Base-by-base conservation (phyloP, 2,329 filamentous ascomycete genomes). In the Didymella lethalis region DNA sequence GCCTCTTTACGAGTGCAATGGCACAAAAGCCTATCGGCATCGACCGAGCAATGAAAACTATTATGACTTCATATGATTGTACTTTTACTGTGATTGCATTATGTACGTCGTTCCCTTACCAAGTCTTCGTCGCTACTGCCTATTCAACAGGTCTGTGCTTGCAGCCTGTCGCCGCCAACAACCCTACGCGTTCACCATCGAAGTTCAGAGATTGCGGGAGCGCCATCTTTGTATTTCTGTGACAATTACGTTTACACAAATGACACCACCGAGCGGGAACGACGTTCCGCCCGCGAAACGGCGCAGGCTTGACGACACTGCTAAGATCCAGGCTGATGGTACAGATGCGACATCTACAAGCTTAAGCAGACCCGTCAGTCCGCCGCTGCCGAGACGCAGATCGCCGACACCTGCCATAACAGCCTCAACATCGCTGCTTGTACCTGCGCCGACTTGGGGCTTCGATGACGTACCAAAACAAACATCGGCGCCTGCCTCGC, bases 331-430 rank as follows among this genome's bases (percentile, higher is more conserved):
- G 23, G 28, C 32, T 29, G 38, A 41, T 6, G 25, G 6, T 31
- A 57, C 46, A 44, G 62, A 16, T 44, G 48, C n/a, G 16, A 45
- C 34, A 40, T 47, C 34, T n/a, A 56, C 8, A 31, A 36, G 43
- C 53, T 46, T 47, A 23, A 47, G n/a, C 28, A 44, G 50, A 34
- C 63, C 71, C 4, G 74, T 77, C 23, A 77, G 73, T 38, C 74
- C 74, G 7, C 74, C 74, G 18, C 11, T 57, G 0, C 48, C 61
- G 1, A 62, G 62, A 26, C 66, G 68, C 10, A 65, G 50, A 43
- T 48, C 49, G 20, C 59, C 52, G 29, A 38, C 44, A 4, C 25
- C 41, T 16, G 11, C 31, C n/a, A 5, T 34, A 26, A 12, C 20
- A 8, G 7, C 29, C 18, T 7, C 43, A 26, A 5, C 20, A 23